Evolutionary conservation across 148 eudicot genomes (phyloP).

Genomic region (Chenopodium formosanum): DNA sequence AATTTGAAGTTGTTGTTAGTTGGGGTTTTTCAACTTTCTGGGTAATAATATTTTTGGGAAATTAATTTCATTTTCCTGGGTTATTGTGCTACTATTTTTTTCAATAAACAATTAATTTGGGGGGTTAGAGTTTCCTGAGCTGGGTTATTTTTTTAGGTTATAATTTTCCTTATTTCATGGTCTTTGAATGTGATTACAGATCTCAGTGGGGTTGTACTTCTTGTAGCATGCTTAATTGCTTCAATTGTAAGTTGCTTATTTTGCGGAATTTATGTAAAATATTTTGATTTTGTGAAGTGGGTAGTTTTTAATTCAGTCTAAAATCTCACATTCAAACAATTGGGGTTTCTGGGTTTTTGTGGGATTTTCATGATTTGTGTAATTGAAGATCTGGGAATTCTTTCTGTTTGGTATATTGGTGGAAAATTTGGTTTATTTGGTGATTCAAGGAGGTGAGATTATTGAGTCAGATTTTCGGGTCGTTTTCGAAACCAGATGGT

Average conservation of each 20-base stretch:
- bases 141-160: slow-evolving; percentile 7
- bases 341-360: slow-evolving; percentile 18
- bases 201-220: slow-evolving; percentile 20
- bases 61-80: slow-evolving; percentile 15
- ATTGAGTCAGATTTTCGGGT: slow-evolving; percentile 19
- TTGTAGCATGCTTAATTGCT: slow-evolving; percentile 29
- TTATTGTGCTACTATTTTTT: slow-evolving; percentile 15
- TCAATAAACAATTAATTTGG: neutral
- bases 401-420: slow-evolving; percentile 27
- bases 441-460: neutral
- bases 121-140: neutral
- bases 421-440: slow-evolving; percentile 13
- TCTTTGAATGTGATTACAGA: slow-evolving; percentile 21
- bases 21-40: slow-evolving; percentile 16
- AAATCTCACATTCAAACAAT: slow-evolving; percentile 6
- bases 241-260: slow-evolving; percentile 32
- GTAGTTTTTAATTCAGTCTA: slow-evolving; percentile 9
- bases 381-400: slow-evolving; percentile 32
- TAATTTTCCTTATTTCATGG: slow-evolving; percentile 20
- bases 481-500: slow-evolving; percentile 15
- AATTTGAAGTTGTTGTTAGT: slow-evolving; percentile 37
- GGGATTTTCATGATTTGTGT: slow-evolving; percentile 22
- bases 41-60: neutral
- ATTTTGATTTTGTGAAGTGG: slow-evolving; percentile 12
- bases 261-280: slow-evolving; percentile 13